Evolutionary conservation across 2,329 filamentous ascomycete species (phyloP).

Genomic region (Alternaria triticimaculans): DNA sequence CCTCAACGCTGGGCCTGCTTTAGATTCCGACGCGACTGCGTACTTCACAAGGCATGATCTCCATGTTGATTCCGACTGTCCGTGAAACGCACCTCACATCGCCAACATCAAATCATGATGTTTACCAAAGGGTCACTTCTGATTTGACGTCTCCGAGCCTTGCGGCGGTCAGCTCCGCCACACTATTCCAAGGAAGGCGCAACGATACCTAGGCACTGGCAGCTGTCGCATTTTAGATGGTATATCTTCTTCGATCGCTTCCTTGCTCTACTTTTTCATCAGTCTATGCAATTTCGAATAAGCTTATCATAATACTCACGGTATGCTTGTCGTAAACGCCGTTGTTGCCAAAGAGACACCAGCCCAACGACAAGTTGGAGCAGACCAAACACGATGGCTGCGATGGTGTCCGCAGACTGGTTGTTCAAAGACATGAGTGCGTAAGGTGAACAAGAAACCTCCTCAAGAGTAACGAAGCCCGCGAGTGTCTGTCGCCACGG

Average conservation of each 20-base stretch:
- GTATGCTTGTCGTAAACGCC: slow-evolving; percentile 13
- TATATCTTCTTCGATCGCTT: background rate
- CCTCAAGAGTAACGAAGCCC: background rate
- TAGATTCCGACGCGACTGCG: background rate
- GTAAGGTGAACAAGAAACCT: background rate
- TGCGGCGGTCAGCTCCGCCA: background rate
- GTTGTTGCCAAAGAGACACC: slow-evolving; percentile 25
- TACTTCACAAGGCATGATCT: background rate
- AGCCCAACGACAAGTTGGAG: slow-evolving; percentile 19
- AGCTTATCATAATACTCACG: slow-evolving; percentile 1
- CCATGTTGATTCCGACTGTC: background rate
- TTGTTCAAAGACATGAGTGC: background rate
- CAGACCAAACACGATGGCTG: slow-evolving; percentile 23
- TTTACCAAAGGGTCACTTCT: background rate
- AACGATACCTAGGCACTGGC: background rate
- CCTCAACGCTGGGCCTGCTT: background rate
- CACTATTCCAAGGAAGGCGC: background rate
- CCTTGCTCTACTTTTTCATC: background rate
- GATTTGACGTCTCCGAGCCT: background rate
- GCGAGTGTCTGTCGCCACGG: background rate
- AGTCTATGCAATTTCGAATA: accelerated
- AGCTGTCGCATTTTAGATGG: background rate
- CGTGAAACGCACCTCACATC: background rate
- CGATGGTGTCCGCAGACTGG: slow-evolving; percentile 8
- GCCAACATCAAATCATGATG: background rate